Base-by-base conservation (phyloP, 176 grass and related monocot genomes). In the Miscanthus lutarioriparius region DNA sequence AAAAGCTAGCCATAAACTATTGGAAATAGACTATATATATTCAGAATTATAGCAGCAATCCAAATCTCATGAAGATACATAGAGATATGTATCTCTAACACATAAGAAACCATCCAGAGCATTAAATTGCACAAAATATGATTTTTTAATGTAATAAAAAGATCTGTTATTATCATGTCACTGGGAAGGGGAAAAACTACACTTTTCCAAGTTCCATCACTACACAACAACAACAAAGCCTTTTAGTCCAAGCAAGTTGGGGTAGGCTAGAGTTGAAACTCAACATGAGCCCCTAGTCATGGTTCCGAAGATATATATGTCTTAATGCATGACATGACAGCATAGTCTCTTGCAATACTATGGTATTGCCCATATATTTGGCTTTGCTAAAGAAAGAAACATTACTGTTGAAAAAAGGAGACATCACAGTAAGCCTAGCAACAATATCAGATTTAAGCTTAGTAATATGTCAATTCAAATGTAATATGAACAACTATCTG, bases 11-110 rank as follows among this genome's bases (percentile, higher is more conserved):
- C 39, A 78, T 11, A 37, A 15, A 78, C 47, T 63, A 69, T 4
- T 20, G 47, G 82, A 79, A 74, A 11, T 25, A 32, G 44, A 81
- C 20, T 28, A 35, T 6, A 37, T 2, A 15, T 35, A 61, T 70
- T 51, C 69, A 30, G 2, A 87, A 84, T 54, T 51, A 22, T 22
- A 44, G 61, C 17, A 30, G 67, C 11, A 67, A 36, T 79, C 47
- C 38, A 45, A 37, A 84, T 75, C 48, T 74, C 62, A 89, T 37
- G 35, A 67, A 45, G 20, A 80, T 48, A 68, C 27, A 49, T 35
- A 76, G 27, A 53, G 19, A 33, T 33, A 33, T 33, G 32, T 33
- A 33, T 33, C 32, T 33, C 32, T 33, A 33, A 3, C 32, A 33
- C 32, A 33, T 33, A 33, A 30, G 28, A 30, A 30, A 33, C 32